Evolutionary conservation across 2,329 filamentous ascomycete species (phyloP).

Genomic region (Aureobasidium sp.): DNA sequence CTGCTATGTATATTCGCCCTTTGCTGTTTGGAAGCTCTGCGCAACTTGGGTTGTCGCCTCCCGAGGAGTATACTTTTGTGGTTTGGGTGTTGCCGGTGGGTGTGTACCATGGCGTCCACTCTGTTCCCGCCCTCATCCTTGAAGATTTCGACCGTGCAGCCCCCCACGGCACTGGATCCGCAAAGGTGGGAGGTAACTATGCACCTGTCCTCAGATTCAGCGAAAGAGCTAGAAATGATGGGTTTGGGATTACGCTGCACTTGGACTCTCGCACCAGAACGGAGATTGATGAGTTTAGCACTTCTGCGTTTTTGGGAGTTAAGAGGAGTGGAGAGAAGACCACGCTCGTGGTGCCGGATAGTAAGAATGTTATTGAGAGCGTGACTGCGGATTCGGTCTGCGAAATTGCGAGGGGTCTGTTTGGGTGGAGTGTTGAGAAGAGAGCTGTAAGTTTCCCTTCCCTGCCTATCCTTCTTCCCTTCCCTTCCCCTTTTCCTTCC

Average conservation of each 20-base stretch:
- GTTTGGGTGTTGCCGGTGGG: slow-evolving; percentile 89
- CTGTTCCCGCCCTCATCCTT: slow-evolving; percentile 79
- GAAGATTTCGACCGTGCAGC: slow-evolving; percentile 91
- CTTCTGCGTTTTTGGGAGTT: slow-evolving; percentile 84
- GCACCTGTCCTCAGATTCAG: slow-evolving; percentile 84
- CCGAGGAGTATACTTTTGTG: slow-evolving; percentile 85
- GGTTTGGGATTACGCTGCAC: slow-evolving; percentile 91
- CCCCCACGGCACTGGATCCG: slow-evolving; percentile 80
- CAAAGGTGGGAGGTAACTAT: slow-evolving; percentile 96
- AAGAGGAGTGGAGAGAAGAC: slow-evolving; percentile 46
- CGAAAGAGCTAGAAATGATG: slow-evolving; percentile 67
- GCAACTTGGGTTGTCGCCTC: slow-evolving; percentile 76
- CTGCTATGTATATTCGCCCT: slow-evolving; percentile 87
- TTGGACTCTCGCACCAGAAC: slow-evolving; percentile 75
- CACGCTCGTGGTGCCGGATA: slow-evolving; percentile 80
- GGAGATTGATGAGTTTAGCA: slow-evolving; percentile 93
- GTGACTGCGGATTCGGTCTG: slow-evolving; percentile 75
- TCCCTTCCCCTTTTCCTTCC: too few relatives aligned
- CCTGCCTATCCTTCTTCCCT: not conserved
- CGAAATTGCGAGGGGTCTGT: slow-evolving; percentile 59
- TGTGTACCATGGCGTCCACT: slow-evolving; percentile 84
- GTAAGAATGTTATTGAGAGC: slow-evolving; percentile 76
- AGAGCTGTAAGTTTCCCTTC: slow-evolving; percentile 46
- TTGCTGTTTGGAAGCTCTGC: slow-evolving; percentile 80
- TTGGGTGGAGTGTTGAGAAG: slow-evolving; percentile 79